Evolutionary conservation across 257 asterid species (phyloP), one percentile per base, ranked within the genome.

Genomic region (Gardenia jasminoides): DNA sequence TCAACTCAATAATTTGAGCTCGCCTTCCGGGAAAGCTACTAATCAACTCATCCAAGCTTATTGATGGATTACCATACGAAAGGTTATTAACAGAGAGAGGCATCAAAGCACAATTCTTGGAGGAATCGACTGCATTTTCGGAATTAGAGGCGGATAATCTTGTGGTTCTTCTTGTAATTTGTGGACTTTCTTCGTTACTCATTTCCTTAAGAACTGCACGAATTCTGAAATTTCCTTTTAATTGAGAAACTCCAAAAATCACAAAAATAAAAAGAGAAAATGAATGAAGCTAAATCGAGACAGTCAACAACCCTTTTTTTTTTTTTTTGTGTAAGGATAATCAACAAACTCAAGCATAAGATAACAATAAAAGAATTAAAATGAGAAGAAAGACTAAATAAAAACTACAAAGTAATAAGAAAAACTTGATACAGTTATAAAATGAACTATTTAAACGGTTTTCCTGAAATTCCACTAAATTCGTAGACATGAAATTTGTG

Each of bases 11-110:
- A 75, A 91, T 93, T 54, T 93, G 96, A 7, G 76, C 50, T n/a
- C 87, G 82, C 83, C 98, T 89, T 17, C 95, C 96, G 0, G 96
- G 96, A 78, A 90, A 93, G 31, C 82, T 83, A 70, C 76, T 70
- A 71, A 90, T 89, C 78, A 96, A 82, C 79, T 89, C 98, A 13
- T 89, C 92, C 3, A 90, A 84, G 70, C 83, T 88, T 50, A 86
- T 13, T 16, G 92, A 72, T 80, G 87, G 85, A 22, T 87, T 88
- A 65, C 67, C 81, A 68, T 75, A 85, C 73, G 85, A 88, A 36
- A 95, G 92, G 59, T 89, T 91, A 52, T 87, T 82, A 41, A 86
- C 28, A 6, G 91, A 79, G 72, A 80, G 62, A 41, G 90, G 74
- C 48, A 72, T 80, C 11, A 70, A n/a, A 36, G 54, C 58, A 62